Percentiles rank a stretch among this genome's conserved stretches.
Evolutionary conservation across 2,329 filamentous ascomycete species (phyloP).

Genomic region (Sarocladium oryzae): DNA sequence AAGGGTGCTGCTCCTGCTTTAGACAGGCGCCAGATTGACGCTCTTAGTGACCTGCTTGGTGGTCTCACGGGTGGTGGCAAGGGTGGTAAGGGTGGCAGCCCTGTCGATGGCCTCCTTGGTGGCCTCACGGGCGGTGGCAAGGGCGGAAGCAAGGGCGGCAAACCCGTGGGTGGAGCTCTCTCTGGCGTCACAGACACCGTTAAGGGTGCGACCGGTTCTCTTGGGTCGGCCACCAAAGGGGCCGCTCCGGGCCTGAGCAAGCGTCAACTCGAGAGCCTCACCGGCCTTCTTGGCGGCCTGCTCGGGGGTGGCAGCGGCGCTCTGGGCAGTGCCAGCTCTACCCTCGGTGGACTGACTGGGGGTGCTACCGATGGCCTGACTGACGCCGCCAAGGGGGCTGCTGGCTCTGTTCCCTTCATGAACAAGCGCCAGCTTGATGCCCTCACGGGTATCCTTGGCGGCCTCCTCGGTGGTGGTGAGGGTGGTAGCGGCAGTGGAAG

Average conservation of each 20-base stretch:
- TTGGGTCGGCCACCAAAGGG: no score
- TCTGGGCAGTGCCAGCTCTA: neutral
- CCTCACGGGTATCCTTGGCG: neutral
- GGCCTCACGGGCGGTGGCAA: neutral
- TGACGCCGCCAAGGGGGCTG: neutral
- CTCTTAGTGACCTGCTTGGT: neutral
- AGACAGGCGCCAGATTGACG: neutral
- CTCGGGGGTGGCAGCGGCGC: neutral
- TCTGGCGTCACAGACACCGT: neutral
- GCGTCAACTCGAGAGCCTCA: neutral
- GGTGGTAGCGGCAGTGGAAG: neutral
- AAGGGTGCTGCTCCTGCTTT: neutral
- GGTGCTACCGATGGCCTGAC: neutral
- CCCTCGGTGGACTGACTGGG: no score
- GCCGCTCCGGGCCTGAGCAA: neutral
- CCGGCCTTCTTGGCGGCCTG: neutral
- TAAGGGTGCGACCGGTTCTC: neutral
- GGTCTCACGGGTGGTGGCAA: neutral
- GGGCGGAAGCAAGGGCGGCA: neutral
- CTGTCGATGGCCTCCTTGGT: neutral
- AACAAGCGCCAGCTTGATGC: neutral
- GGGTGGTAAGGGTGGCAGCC: neutral
- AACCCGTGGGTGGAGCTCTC: neutral
- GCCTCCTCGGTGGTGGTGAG: neutral
- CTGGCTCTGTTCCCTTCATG: neutral